These are phyloP conservation scores for Diaporthe caulivora DNA, from an alignment of 2,329 filamentous ascomycete genomes.

Conservation along the genomic window DNA sequence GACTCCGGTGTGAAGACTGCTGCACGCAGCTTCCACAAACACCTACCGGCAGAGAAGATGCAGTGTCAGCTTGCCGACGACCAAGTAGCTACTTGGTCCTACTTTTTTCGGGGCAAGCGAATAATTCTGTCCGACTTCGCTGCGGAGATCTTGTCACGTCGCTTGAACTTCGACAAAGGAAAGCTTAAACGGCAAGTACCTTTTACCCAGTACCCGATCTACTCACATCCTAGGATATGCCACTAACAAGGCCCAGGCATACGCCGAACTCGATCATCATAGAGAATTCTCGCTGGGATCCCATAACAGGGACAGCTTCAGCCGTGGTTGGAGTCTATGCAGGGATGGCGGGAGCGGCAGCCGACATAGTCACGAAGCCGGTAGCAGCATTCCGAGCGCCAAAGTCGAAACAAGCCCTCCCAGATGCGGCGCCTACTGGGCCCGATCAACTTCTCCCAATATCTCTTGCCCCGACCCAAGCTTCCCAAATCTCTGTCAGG, in stretches of 20 bases:
- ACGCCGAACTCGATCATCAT: neutral
- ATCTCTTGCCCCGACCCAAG: neutral
- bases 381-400: slow-evolving; percentile 3
- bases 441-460: neutral
- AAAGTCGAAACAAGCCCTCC: neutral
- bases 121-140: neutral
- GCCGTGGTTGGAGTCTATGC: neutral
- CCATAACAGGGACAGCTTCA: neutral
- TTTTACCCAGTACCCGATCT: rapidly evolving
- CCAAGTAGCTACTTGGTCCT: neutral
- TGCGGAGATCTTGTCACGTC: neutral
- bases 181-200: neutral
- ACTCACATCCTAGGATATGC: neutral
- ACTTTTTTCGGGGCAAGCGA: neutral
- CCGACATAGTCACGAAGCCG: neutral
- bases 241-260: neutral
- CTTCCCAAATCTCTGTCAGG: rapidly evolving
- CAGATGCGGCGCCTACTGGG: neutral
- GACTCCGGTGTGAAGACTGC: neutral
- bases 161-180: neutral
- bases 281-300: neutral
- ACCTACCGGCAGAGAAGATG: neutral
- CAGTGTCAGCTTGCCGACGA: neutral
- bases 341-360: neutral
- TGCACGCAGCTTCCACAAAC: slow-evolving; percentile 4